Percentiles rank a stretch among this genome's conserved stretches.
These are phyloP conservation scores for Phytophthora brassicae DNA, from an alignment of 352 stramenopile species.

Conservation along the genomic window DNA sequence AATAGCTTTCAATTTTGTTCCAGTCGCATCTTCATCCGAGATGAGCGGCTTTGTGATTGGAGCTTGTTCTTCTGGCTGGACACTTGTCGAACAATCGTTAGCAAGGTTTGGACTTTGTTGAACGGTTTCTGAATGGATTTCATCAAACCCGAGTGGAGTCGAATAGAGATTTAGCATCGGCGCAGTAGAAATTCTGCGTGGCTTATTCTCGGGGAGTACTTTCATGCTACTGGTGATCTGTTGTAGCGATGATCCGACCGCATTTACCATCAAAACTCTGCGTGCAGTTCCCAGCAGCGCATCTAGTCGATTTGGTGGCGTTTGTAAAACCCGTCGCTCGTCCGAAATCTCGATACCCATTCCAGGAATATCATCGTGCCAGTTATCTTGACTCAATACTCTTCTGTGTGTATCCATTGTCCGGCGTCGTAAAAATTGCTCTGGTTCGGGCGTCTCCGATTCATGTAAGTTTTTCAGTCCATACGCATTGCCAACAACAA, in stretches of 20 bases:
- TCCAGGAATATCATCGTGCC: constrained; percentile 43
- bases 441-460: constrained; percentile 29
- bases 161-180: not conserved
- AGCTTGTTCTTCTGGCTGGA: not conserved
- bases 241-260: constrained; percentile 11
- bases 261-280: constrained; percentile 19
- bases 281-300: constrained; percentile 16
- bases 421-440: constrained; percentile 59
- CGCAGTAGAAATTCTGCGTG: constrained; percentile 1
- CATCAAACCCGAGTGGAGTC: constrained; percentile 5
- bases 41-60: not conserved
- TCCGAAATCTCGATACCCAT: constrained; percentile 62
- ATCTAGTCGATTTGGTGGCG: constrained; percentile 14
- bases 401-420: constrained; percentile 31
- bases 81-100: not conserved
- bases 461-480: constrained; percentile 17
- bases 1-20: not conserved
- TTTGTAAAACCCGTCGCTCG: constrained; percentile 36
- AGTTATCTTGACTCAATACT: constrained; percentile 43
- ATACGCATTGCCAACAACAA: constrained; percentile 31
- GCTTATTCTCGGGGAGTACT: constrained; percentile 1
- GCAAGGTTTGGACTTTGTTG: constrained; percentile 8
- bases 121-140: constrained; percentile 19
- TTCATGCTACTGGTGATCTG: constrained; percentile 1
- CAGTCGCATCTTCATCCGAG: not conserved